A percentile compares a stretch with the other conserved stretches of the same genome.
phyloP scores from a whole-genome alignment of 2,329 filamentous ascomycete genomes.

The Penicillium palitans region DNA sequence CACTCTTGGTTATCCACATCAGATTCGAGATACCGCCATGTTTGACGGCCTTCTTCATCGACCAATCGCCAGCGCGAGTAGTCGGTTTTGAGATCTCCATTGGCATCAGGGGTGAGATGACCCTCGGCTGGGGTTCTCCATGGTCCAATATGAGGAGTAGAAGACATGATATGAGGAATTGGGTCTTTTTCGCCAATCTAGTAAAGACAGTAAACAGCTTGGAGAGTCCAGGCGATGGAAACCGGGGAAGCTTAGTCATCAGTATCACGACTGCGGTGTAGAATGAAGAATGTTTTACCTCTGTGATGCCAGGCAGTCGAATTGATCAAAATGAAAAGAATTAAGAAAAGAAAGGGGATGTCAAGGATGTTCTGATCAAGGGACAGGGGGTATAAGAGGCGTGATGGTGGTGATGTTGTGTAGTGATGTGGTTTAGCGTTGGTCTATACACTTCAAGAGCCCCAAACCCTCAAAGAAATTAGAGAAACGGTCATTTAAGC shows the following conservation, averaged over 20 bases:
- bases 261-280: conserved; percentile 10
- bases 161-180: conserved; percentile 7
- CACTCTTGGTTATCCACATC: conserved; percentile 71
- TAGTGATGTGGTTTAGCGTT: not conserved
- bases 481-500: not conserved
- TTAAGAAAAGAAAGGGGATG: not conserved
- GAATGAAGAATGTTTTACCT: conserved; percentile 2
- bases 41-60: conserved; percentile 81
- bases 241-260: conserved; percentile 14
- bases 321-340: not conserved
- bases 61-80: conserved; percentile 78
- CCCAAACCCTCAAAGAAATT: not conserved
- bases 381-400: not conserved
- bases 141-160: conserved; percentile 32
- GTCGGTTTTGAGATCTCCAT: conserved; percentile 65
- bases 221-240: not conserved
- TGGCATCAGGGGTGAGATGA: conserved; percentile 34
- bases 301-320: not conserved
- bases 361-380: not conserved
- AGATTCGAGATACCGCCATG: conserved; percentile 84
- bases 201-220: conserved; percentile 1
- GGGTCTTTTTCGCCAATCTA: not conserved
- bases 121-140: conserved; percentile 40
- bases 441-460: not conserved
- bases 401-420: not conserved